Percentiles rank a stretch among this genome's conserved stretches.
Evolutionary conservation across 2,329 filamentous ascomycete species (phyloP).

Genomic region (Herpotrichia juniperi): DNA sequence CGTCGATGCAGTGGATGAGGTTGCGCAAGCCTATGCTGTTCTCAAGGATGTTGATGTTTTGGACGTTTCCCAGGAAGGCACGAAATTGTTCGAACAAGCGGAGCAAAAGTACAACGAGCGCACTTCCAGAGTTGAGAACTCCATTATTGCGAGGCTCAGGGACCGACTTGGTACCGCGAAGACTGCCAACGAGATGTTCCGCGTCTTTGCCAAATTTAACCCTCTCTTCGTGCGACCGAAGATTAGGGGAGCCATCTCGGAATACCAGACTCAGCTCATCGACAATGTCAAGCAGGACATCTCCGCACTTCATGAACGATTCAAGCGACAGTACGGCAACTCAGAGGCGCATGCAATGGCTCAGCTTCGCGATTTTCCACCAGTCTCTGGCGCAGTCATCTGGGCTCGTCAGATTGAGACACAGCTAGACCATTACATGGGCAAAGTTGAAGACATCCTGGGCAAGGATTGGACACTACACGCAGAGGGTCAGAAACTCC

Average conservation of each 20-base stretch:
- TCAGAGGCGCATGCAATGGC: slow-evolving; percentile 99
- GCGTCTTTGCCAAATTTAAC: slow-evolving; percentile 99
- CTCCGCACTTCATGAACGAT: slow-evolving; percentile 88
- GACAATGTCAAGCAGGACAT: slow-evolving; percentile 98
- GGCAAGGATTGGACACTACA: slow-evolving; percentile 95
- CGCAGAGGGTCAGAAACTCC: slow-evolving; percentile 90
- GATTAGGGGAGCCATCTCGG: slow-evolving; percentile 95
- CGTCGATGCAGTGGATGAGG: slow-evolving; percentile 95
- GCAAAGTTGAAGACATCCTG: slow-evolving; percentile 97
- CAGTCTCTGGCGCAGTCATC: slow-evolving; percentile 95
- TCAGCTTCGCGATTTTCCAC: slow-evolving; percentile 91
- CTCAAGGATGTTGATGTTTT: slow-evolving; percentile 94
- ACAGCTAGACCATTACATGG: slow-evolving; percentile 95
- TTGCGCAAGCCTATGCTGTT: slow-evolving; percentile 91
- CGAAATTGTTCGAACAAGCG: slow-evolving; percentile 88
- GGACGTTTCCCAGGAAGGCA: slow-evolving; percentile 88
- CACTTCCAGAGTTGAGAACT: slow-evolving; percentile 96
- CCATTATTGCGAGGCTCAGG: slow-evolving; percentile 91
- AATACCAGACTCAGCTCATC: slow-evolving; percentile 97
- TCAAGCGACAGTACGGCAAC: slow-evolving; percentile 98
- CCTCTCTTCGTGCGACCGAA: slow-evolving; percentile 98
- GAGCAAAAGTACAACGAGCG: slow-evolving; percentile 97
- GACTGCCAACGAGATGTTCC: slow-evolving; percentile 99
- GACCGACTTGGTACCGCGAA: slow-evolving; percentile 94
- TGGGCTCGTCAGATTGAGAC: slow-evolving; percentile 97